phyloP scores from a whole-genome alignment of 192 early-diverging fungal genomes.

The Linnemannia schmuckeri region DNA sequence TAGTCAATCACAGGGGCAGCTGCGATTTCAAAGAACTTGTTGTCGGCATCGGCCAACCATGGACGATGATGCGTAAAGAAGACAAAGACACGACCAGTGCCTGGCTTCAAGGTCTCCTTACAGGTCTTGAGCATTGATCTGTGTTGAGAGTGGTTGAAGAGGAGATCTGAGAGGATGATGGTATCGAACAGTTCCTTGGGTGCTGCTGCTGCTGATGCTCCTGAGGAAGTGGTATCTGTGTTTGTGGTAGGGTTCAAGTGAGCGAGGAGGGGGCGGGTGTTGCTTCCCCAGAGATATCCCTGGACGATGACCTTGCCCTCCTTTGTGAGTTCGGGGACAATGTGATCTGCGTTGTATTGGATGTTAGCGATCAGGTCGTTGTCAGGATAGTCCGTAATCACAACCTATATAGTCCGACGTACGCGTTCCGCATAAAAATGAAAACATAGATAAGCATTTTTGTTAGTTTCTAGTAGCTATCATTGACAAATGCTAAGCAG shows the following conservation, averaged over 20 bases:
- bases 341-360: conserved; percentile 72
- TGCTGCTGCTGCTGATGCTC: conserved; percentile 13
- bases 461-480: background rate
- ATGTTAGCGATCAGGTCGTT: conserved; percentile 83
- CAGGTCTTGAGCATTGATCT: conserved; percentile 78
- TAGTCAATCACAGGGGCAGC: conserved; percentile 37
- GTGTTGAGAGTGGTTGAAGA: conserved; percentile 95
- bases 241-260: conserved; percentile 49
- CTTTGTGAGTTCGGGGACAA: conserved; percentile 48
- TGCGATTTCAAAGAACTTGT: conserved; percentile 87
- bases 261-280: conserved; percentile 53
- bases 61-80: conserved; percentile 92
- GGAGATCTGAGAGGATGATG: conserved; percentile 85
- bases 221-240: conserved; percentile 2
- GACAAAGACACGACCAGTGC: conserved; percentile 75
- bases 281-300: conserved; percentile 81
- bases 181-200: conserved; percentile 74
- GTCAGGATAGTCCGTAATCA: conserved; percentile 87
- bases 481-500: conserved; percentile 1
- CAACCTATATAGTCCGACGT: conserved; percentile 47
- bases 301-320: conserved; percentile 53
- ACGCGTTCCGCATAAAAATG: background rate
- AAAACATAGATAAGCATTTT: background rate
- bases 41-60: conserved; percentile 80
- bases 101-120: conserved; percentile 66